These are phyloP conservation scores for Chlorella sp. DNA, from an alignment of 139 green algal species.

Conservation along the genomic window DNA sequence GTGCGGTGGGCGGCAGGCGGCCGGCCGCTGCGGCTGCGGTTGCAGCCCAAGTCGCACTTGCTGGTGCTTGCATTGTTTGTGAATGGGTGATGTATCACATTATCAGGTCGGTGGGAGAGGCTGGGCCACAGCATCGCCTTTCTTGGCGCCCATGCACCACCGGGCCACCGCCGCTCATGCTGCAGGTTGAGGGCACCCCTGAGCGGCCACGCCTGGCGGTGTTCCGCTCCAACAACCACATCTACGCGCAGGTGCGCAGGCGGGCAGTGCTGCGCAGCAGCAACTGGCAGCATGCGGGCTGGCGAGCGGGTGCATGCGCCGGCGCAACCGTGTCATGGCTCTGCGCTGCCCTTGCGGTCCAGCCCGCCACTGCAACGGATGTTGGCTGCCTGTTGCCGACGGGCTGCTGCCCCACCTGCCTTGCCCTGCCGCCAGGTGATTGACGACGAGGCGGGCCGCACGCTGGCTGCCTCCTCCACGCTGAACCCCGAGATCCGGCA, in stretches of 20 bases:
- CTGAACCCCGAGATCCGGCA: constrained; percentile 75
- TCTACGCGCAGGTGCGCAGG: constrained; percentile 92
- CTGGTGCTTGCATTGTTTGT: background rate
- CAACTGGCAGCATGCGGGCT: too few relatives aligned
- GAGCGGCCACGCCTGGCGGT: constrained; percentile 95
- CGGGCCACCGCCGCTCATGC: background rate
- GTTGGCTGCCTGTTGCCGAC: background rate
- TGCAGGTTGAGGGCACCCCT: constrained; percentile 88
- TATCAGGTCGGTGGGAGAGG: background rate
- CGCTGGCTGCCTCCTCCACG: constrained; percentile 86
- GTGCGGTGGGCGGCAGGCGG: constrained; percentile 38
- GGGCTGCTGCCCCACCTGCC: background rate
- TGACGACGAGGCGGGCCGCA: constrained; percentile 86
- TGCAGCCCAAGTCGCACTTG: background rate
- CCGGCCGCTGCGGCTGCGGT: background rate
- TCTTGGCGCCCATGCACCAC: too few relatives aligned
- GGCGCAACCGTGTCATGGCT: background rate
- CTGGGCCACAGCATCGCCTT: too few relatives aligned
- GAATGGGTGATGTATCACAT: too few relatives aligned
- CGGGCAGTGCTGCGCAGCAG: background rate
- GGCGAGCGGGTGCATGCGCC: too few relatives aligned
- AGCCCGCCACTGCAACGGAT: background rate
- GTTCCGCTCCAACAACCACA: constrained; percentile 97
- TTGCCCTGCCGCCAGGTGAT: constrained; percentile 83
- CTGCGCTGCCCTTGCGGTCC: background rate